These are phyloP conservation scores for Phytophthora crassamura DNA, from an alignment of 352 stramenopile species.

Conservation along the genomic window DNA sequence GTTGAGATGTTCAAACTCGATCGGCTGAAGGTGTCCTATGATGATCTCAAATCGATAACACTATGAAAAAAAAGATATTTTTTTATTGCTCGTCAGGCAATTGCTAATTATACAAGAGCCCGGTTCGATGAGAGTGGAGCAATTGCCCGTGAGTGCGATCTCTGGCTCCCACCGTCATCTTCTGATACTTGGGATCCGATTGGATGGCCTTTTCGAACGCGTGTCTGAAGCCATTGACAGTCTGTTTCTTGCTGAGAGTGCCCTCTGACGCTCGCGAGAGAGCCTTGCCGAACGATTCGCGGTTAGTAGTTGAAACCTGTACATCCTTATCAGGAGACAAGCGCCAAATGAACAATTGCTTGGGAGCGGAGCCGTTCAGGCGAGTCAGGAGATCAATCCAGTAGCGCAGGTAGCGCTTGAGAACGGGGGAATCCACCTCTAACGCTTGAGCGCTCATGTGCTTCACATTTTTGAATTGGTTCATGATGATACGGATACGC, in stretches of 20 bases:
- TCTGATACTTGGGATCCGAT: too few relatives aligned
- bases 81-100: too few relatives aligned
- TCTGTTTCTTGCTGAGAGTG: not conserved
- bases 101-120: too few relatives aligned
- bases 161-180: too few relatives aligned
- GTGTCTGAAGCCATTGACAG: not conserved
- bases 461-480: conserved; percentile 2
- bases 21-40: too few relatives aligned
- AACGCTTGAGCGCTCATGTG: not conserved
- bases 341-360: not conserved
- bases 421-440: not conserved
- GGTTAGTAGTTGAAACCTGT: not conserved
- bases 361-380: not conserved
- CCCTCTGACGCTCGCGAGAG: not conserved
- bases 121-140: too few relatives aligned
- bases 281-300: not conserved
- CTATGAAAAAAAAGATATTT: too few relatives aligned
- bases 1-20: too few relatives aligned
- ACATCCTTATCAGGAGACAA: not conserved
- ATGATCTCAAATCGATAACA: too few relatives aligned
- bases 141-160: too few relatives aligned
- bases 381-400: conserved; percentile 8
- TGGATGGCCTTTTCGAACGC: not conserved
- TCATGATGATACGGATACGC: conserved; percentile 4
- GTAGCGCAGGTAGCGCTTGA: not conserved